Percentiles rank a stretch among this genome's conserved stretches.
phyloP scores from a whole-genome alignment of 306 rosid species.

The Ormosia semicastrata region DNA sequence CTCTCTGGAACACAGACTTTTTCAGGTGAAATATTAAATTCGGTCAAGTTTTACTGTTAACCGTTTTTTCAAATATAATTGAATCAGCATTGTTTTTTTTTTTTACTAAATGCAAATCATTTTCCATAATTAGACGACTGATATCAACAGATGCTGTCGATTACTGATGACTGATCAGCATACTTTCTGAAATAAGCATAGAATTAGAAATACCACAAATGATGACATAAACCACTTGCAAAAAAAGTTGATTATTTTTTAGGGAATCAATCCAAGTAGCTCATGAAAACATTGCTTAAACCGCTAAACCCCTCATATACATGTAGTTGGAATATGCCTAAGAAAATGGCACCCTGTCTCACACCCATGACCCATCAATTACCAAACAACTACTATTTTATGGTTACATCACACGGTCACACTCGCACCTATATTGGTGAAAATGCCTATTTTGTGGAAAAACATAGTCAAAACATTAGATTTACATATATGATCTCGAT shows the following conservation, averaged over 20 bases:
- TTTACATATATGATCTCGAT: background rate
- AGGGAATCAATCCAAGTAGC: conserved; percentile 9
- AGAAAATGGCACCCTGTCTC: conserved; percentile 7
- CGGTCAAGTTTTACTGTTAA: background rate
- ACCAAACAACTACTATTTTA: background rate
- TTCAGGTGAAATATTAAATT: conserved; percentile 48
- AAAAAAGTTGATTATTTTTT: background rate
- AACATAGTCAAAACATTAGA: background rate
- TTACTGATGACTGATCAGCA: background rate
- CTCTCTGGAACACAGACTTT: conserved; percentile 65
- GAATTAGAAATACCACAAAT: background rate
- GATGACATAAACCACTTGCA: background rate
- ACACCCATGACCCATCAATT: background rate
- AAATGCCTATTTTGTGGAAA: background rate
- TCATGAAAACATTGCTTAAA: conserved; percentile 2
- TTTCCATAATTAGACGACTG: conserved; percentile 5
- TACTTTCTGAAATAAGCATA: background rate
- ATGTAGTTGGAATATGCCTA: conserved; percentile 7
- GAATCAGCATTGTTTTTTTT: background rate
- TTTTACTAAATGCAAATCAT: background rate
- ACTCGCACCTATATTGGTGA: background rate
- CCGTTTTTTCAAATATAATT: background rate
- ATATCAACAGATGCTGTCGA: background rate
- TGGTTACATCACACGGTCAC: background rate
- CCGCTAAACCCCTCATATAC: background rate